Conservation (phyloP, 345 rosid genomes). For the Syzygium grande region DNA sequence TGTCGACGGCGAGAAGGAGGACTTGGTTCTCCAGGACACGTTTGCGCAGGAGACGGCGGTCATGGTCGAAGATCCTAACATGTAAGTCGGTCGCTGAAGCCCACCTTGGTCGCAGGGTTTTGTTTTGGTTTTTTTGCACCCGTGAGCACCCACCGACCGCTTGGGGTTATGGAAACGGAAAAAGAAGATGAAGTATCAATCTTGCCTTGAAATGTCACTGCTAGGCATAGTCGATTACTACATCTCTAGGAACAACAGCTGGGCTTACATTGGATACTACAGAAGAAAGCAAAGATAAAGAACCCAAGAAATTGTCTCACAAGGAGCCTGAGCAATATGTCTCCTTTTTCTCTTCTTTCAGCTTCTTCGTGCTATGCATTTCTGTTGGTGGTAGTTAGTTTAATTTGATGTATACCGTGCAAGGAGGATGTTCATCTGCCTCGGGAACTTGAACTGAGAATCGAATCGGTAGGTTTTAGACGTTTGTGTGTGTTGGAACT, state of each 20-base stretch:
- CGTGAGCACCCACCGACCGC: not conserved
- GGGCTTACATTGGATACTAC: not conserved
- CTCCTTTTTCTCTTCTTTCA: not conserved
- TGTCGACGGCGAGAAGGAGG: conserved; percentile 91
- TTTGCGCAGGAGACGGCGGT: conserved; percentile 98
- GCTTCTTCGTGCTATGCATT: not conserved
- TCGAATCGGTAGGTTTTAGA: not conserved
- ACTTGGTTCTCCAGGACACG: conserved; percentile 92
- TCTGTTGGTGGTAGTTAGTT: not conserved
- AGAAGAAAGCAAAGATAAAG: not conserved
- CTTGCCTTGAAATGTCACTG: not conserved
- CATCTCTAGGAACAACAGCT: not conserved
- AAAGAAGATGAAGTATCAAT: not conserved
- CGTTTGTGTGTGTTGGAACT: not conserved
- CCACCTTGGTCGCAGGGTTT: not conserved
- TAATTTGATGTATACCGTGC: not conserved
- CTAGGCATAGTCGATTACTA: not conserved
- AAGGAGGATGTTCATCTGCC: not conserved
- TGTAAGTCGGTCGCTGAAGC: conserved; percentile 22
- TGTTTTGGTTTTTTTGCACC: not conserved
- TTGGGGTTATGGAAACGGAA: not conserved
- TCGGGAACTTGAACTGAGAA: not conserved
- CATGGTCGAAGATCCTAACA: conserved; percentile 90
- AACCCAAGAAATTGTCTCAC: not conserved
- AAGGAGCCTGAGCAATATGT: not conserved